Evolutionary conservation across 495 filamentous ascomycete genomes (phyloP), one percentile per base, ranked within the genome.

Genomic region (Penicillium manginii): DNA sequence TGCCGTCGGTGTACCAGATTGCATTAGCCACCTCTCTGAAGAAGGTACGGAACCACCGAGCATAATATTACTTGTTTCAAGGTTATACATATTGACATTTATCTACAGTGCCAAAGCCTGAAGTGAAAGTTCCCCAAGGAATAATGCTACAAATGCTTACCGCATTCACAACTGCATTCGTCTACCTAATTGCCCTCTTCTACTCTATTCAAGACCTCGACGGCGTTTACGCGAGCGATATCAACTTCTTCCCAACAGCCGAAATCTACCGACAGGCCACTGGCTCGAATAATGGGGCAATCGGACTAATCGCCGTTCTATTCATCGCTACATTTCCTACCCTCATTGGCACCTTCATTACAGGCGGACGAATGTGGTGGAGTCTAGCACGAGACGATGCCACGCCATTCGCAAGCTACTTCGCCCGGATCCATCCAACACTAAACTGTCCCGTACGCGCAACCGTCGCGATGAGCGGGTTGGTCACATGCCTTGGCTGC

Each of bases 191-290:
- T 22, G 57, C 64, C 33, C 61, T 69, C 17, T 84, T 88, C 63
- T 93, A 93, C 70, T 76, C 79, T 50, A 89, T 92, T 61, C 84
- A 75, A 47, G 86, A 88, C 60, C 75, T 92, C 0, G 78, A 69
- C 46, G 67, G 64, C 17, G 67, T 92, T n/a, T 77, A 86, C 52
- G 60, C 65, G 18, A 79, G 80, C 18, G 75, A 75, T 52, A 69
- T 70, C 32, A 83, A 80, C 39, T 78, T 81, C 14, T 92, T 90
- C 69, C 90, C 90, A 8, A 83, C 91, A 3, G 84, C 87, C 17
- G 81, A 80, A 49, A 88, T 92, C 57, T 93, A 93, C 71, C 74
- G 68, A 18, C 90, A 92, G 77, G 86, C 90, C 1, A 92, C 90
- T 1, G 79, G 79, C 6, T 79, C 78, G 55, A 67, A 70, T 7